A percentile compares a stretch with the other conserved stretches of the same genome.
Conservation (phyloP, 306 rosid species). For the Ziziphus jujuba region DNA sequence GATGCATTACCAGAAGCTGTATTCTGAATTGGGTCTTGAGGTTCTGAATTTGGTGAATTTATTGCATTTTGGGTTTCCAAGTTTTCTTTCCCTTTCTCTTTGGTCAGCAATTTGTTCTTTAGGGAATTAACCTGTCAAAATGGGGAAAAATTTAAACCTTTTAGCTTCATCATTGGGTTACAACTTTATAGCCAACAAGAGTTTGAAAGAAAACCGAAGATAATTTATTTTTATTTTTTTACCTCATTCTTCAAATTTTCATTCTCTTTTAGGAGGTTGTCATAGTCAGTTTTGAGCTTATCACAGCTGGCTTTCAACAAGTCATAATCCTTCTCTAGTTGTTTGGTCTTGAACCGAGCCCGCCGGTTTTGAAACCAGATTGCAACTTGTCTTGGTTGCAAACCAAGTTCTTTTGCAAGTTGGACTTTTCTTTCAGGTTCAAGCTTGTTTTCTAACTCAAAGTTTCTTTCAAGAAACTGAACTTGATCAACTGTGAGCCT, state of each 20-base stretch:
- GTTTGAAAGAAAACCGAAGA: slow-evolving; percentile 28
- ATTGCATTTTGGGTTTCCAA: slow-evolving; percentile 31
- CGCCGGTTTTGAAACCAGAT: slow-evolving; percentile 94
- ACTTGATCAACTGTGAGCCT: slow-evolving; percentile 74
- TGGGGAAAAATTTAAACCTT: neutral
- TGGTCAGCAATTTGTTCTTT: slow-evolving; percentile 40
- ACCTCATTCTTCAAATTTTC: slow-evolving; percentile 65
- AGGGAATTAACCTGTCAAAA: slow-evolving; percentile 57
- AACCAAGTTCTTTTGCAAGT: slow-evolving; percentile 80
- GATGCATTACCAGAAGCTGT: slow-evolving; percentile 39
- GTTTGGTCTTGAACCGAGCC: slow-evolving; percentile 78
- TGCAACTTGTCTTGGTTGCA: slow-evolving; percentile 94
- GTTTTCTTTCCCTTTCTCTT: slow-evolving; percentile 47
- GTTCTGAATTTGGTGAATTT: slow-evolving; percentile 39
- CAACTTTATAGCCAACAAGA: neutral
- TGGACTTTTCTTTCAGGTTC: slow-evolving; percentile 83
- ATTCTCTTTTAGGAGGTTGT: slow-evolving; percentile 55
- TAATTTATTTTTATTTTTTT: too few relatives aligned
- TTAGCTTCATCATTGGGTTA: neutral
- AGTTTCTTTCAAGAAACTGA: slow-evolving; percentile 69
- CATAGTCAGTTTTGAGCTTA: slow-evolving; percentile 59
- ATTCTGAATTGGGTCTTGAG: slow-evolving; percentile 37
- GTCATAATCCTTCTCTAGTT: slow-evolving; percentile 68
- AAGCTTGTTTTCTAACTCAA: slow-evolving; percentile 78
- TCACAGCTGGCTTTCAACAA: slow-evolving; percentile 58